phyloP scores from a whole-genome alignment of 2,329 filamentous ascomycete species.

The Fusarium sp. region DNA sequence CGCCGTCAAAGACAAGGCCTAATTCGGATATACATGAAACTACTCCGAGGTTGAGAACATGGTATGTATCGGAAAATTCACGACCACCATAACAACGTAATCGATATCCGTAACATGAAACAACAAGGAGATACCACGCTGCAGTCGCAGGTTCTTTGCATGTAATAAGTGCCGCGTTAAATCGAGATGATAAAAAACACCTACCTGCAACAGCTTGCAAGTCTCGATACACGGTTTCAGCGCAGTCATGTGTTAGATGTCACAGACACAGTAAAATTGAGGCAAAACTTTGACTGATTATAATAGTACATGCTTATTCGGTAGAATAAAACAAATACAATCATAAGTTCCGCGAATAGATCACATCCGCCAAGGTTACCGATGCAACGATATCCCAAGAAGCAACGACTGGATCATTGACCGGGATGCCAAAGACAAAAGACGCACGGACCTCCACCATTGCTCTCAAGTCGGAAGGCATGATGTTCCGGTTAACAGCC shows the following conservation, averaged over 20 bases:
- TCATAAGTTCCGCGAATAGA: background rate
- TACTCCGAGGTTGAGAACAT: background rate
- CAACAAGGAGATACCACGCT: background rate
- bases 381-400: background rate
- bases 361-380: background rate
- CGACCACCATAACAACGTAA: background rate
- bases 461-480: background rate
- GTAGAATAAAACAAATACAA: background rate
- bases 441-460: background rate
- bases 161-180: background rate
- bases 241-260: background rate
- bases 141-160: background rate
- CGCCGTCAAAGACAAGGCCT: background rate
- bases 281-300: fast-evolving
- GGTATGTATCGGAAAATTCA: background rate
- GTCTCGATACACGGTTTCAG: background rate
- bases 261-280: background rate
- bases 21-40: background rate
- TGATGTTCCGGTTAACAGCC: conserved; percentile 13
- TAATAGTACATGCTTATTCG: background rate
- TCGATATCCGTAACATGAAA: background rate
- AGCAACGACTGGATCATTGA: conserved; percentile 1
- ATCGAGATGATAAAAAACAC: background rate
- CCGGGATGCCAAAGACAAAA: background rate
- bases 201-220: background rate